Base-by-base conservation (phyloP, 805 yeast genomes). In the Priceomyces castillae region DNA sequence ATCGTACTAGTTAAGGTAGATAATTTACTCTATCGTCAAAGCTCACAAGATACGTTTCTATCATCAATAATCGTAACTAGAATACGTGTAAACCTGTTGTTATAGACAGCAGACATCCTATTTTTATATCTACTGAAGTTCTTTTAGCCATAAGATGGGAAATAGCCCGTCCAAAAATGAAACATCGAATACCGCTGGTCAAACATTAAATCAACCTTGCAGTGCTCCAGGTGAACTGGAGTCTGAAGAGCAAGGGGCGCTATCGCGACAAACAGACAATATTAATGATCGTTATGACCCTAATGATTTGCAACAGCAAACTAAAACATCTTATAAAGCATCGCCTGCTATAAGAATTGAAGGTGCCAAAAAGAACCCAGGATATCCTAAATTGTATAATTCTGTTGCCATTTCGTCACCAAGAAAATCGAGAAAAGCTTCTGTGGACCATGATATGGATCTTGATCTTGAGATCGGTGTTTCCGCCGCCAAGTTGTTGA, bases 101-200 rank as follows among this genome's bases (percentile, higher is more conserved):
- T 11, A 11, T 28, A n/a, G 9, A 33, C 19, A 16, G 20, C 22
- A 33, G 22, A 16, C 12, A 10, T 16, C 22, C 12, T 16, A 33
- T 15, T 18, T 18, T 33, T 33, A 33, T 7, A 4, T 12, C 31
- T n/a, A 12, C 31, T 37, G 38, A 36, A 19, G 30, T 22, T 17
- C 17, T 37, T 37, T 38, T 17, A 33, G 28, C 31, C 37, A 37
- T 37, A 49, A 28, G 57, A 79, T 79, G 84, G 84, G 85, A 67
- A 79, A 78, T 68, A 78, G 78, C 82, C 84, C 84, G 72, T 78
- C 84, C 47, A 69, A 69, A 59, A 62, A 69, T 66, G 76, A 71
- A 43, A 65, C 68, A 46, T 54, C 67, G 47, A 52, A 22, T 37
- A 37, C 30, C 40, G 30, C 46, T 41, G 39, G 48, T 39, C 49